A percentile compares a stretch with the other conserved stretches of the same genome.
Conservation (phyloP, 2,329 filamentous ascomycete genomes). For the Colletotrichum sp. region DNA sequence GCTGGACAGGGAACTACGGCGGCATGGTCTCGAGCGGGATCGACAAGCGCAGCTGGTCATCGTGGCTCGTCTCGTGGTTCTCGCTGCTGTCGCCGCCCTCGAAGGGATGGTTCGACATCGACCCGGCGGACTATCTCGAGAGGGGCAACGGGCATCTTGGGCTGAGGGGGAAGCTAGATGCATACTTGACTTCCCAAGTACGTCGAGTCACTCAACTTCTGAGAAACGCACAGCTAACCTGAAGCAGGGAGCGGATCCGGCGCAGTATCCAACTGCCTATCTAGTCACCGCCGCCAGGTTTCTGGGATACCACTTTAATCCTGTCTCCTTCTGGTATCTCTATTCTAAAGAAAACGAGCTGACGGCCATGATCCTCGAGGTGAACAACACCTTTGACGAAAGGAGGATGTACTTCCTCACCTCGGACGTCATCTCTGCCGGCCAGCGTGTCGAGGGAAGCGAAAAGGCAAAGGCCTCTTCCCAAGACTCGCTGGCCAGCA, state of each 20-base stretch:
- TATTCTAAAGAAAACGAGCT: slow-evolving; percentile 65
- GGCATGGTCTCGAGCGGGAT: slow-evolving; percentile 58
- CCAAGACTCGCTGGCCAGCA: neutral
- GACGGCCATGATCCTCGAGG: slow-evolving; percentile 71
- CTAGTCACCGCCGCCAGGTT: slow-evolving; percentile 74
- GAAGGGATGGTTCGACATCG: slow-evolving; percentile 62
- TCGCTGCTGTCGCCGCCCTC: slow-evolving; percentile 26
- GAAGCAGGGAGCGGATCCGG: slow-evolving; percentile 59
- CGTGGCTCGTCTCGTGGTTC: slow-evolving; percentile 38
- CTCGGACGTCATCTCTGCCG: slow-evolving; percentile 31
- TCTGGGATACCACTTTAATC: slow-evolving; percentile 75
- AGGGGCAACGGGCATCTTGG: slow-evolving; percentile 57
- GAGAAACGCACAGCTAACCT: slow-evolving; percentile 13
- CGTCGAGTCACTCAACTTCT: slow-evolving; percentile 15
- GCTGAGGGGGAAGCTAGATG: slow-evolving; percentile 67
- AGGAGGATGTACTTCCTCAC: slow-evolving; percentile 69
- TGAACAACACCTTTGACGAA: slow-evolving; percentile 81
- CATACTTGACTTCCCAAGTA: slow-evolving; percentile 64
- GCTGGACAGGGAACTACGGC: slow-evolving; percentile 60
- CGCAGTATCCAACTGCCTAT: slow-evolving; percentile 70
- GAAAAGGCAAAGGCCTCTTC: neutral
- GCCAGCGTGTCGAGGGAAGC: slow-evolving; percentile 14
- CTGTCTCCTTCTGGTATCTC: slow-evolving; percentile 81
- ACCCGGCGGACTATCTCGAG: slow-evolving; percentile 65
- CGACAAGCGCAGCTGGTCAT: slow-evolving; percentile 23